Conservation (phyloP, 305 asterid species). For the Plantago lanceolata region DNA sequence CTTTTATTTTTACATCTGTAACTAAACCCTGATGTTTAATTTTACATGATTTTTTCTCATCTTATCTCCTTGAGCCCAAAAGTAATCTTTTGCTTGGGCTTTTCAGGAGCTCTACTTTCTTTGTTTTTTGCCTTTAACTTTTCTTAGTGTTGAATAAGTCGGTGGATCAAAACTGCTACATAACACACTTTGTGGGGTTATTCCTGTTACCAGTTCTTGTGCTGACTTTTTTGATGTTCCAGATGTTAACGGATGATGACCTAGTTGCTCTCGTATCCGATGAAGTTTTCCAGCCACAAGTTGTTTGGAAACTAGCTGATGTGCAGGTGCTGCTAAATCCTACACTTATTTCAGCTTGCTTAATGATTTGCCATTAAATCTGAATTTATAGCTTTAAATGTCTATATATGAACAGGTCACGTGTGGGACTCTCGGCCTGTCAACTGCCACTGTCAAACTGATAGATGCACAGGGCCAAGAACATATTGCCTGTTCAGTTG, state of each 20-base stretch:
- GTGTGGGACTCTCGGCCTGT: constrained; percentile 65
- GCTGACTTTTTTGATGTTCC: constrained; percentile 23
- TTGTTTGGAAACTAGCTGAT: constrained; percentile 72
- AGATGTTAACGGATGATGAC: constrained; percentile 84
- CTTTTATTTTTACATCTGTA: not conserved
- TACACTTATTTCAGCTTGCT: constrained; percentile 19
- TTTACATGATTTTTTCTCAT: not conserved
- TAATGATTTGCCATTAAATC: constrained; percentile 1
- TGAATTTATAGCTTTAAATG: constrained; percentile 6
- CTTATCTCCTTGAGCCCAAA: constrained; percentile 3
- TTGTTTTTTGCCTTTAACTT: not conserved
- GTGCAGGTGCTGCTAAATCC: constrained; percentile 53
- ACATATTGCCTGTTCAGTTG: constrained; percentile 79
- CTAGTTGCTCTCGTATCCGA: constrained; percentile 80
- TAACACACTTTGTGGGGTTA: not conserved
- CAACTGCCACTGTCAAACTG: constrained; percentile 82
- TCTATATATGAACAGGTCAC: constrained; percentile 53
- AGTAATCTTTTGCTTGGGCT: not conserved
- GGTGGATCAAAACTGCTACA: not conserved
- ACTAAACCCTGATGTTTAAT: not conserved
- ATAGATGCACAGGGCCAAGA: constrained; percentile 49
- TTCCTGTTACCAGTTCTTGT: not conserved
- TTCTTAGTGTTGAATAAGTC: not conserved
- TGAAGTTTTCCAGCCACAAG: constrained; percentile 86
- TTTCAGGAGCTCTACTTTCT: not conserved